phyloP scores from a whole-genome alignment of 805 yeast genomes.

The Schwanniomyces pseudopolymorphus region DNA sequence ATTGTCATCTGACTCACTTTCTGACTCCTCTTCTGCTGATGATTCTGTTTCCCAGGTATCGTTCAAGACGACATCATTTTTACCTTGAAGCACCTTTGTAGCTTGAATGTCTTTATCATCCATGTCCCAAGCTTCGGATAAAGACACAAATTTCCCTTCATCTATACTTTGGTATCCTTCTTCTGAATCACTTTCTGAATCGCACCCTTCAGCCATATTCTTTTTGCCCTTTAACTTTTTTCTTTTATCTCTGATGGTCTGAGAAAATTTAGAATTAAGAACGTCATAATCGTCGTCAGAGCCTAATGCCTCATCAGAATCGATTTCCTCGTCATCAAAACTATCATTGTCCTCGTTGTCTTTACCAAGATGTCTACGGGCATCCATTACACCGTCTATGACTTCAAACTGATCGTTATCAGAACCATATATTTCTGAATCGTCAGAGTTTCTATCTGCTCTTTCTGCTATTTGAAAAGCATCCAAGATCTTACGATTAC shows the following conservation, averaged over 20 bases:
- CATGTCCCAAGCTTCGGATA: conserved; percentile 88
- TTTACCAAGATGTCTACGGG: conserved; percentile 28
- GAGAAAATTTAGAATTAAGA: conserved; percentile 65
- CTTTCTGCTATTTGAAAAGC: conserved; percentile 48
- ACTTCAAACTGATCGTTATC: conserved; percentile 27
- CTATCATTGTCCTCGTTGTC: conserved; percentile 25
- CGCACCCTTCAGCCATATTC: conserved; percentile 30
- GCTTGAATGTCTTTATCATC: conserved; percentile 53
- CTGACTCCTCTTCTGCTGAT: conserved; percentile 14
- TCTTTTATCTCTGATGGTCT: conserved; percentile 59
- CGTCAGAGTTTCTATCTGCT: conserved; percentile 25
- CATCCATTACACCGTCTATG: conserved; percentile 41
- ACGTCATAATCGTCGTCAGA: conserved; percentile 72
- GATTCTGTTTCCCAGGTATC: conserved; percentile 30
- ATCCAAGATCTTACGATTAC: conserved; percentile 37
- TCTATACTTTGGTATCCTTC: conserved; percentile 73
- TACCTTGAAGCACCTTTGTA: conserved; percentile 12
- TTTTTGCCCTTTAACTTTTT: conserved; percentile 34
- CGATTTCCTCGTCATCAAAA: conserved; percentile 65
- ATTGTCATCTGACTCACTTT: conserved; percentile 17
- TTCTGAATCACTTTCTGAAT: conserved; percentile 41
- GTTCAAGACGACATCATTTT: conserved; percentile 25
- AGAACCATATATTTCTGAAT: conserved; percentile 13
- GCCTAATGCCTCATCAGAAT: conserved; percentile 87
- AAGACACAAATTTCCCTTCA: conserved; percentile 68